Evolutionary conservation across 441 rosid genomes (phyloP).

Genomic region (Gossypium schwendimanii): DNA sequence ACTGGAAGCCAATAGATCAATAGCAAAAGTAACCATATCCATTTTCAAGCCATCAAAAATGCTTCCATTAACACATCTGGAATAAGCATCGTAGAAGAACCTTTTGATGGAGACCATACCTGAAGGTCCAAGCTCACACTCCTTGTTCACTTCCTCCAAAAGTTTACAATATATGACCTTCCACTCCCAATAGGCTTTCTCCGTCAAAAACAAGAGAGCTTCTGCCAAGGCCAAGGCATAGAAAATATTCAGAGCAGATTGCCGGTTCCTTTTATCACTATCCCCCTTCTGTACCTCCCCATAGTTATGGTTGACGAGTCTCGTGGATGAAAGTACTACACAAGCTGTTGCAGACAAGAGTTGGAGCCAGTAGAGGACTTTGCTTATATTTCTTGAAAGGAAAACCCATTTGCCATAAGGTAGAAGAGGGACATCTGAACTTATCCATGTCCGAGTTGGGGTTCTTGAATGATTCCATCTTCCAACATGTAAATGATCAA

Average conservation of each 20-base stretch:
- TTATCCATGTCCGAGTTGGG: conserved; percentile 52
- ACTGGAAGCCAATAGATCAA: conserved; percentile 64
- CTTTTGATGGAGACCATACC: conserved; percentile 63
- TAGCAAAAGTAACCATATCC: conserved; percentile 73
- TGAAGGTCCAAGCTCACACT: conserved; percentile 60
- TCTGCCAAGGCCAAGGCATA: conserved; percentile 77
- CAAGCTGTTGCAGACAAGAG: conserved; percentile 75
- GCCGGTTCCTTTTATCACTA: conserved; percentile 63
- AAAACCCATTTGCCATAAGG: conserved; percentile 71
- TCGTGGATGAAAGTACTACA: conserved; percentile 51
- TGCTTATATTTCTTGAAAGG: conserved; percentile 60
- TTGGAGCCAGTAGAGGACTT: conserved; percentile 82
- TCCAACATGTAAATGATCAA: conserved; percentile 10
- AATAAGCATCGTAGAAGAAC: conserved; percentile 86
- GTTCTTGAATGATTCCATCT: conserved; percentile 26
- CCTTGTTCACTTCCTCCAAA: conserved; percentile 64
- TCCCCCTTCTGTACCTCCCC: conserved; percentile 66
- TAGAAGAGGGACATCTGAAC: conserved; percentile 72
- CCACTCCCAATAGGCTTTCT: conserved; percentile 91
- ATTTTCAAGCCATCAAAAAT: conserved; percentile 85
- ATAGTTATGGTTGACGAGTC: conserved; percentile 62
- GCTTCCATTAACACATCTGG: conserved; percentile 74
- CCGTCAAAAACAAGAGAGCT: conserved; percentile 66
- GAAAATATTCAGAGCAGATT: conserved; percentile 64
- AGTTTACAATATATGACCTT: conserved; percentile 50